These are phyloP conservation scores for Tylopilus sp. DNA, from an alignment of 768 basidiomycete species.

Conservation along the genomic window DNA sequence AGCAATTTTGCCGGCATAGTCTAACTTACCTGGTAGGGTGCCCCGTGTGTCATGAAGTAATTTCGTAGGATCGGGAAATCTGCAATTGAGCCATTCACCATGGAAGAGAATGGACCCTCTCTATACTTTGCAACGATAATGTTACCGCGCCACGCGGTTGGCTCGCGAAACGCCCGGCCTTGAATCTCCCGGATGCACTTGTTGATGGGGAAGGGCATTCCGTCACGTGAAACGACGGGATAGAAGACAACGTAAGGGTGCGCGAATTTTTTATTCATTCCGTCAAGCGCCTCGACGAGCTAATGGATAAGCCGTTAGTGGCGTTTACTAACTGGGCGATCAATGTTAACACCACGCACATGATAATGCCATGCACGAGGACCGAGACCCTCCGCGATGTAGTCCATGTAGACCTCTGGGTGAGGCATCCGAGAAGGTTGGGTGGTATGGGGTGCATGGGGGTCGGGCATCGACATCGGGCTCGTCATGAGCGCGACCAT, in stretches of 20 bases:
- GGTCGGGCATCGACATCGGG: slow-evolving; percentile 42
- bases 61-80: slow-evolving; percentile 83
- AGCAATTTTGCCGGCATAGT: slow-evolving; percentile 15
- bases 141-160: slow-evolving; percentile 75
- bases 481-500: slow-evolving; percentile 75
- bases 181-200: slow-evolving; percentile 75
- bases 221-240: slow-evolving; percentile 70
- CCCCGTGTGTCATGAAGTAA: slow-evolving; percentile 65
- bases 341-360: slow-evolving; percentile 39
- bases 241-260: slow-evolving; percentile 83
- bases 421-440: slow-evolving; percentile 67
- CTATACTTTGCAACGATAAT: slow-evolving; percentile 71
- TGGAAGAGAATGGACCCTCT: slow-evolving; percentile 42
- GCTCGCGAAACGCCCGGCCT: slow-evolving; percentile 55
- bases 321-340: slow-evolving; percentile 18
- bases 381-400: slow-evolving; percentile 71
- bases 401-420: slow-evolving; percentile 84
- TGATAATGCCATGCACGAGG: slow-evolving; percentile 70
- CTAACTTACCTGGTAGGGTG: slow-evolving; percentile 40
- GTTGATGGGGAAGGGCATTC: slow-evolving; percentile 80
- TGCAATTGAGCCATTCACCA: slow-evolving; percentile 77
- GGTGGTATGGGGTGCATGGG: slow-evolving; percentile 43
- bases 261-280: slow-evolving; percentile 75
- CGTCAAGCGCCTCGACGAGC: slow-evolving; percentile 73
- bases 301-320: slow-evolving; percentile 28